Percentiles rank a stretch among this genome's conserved stretches.
phyloP scores from a whole-genome alignment of 805 yeast genomes.

The Kodamaea restingae region DNA sequence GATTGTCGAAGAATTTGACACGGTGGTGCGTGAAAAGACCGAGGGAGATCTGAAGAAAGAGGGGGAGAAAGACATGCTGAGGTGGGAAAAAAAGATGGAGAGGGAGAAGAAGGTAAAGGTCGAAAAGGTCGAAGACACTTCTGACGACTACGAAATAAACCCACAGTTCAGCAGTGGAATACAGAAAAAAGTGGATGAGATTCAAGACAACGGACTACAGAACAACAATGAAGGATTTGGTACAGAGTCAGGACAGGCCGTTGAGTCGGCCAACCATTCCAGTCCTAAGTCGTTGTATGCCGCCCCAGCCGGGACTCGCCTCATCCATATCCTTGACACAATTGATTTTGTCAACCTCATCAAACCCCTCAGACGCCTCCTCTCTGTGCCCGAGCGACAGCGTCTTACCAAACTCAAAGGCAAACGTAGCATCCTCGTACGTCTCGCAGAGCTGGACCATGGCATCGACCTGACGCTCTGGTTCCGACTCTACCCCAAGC shows the following conservation, averaged over 20 bases:
- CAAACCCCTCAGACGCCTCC: constrained; percentile 43
- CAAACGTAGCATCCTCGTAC: constrained; percentile 64
- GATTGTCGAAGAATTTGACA: constrained; percentile 83
- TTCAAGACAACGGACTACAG: too few relatives aligned
- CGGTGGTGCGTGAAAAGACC: constrained; percentile 59
- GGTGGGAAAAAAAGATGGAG: constrained; percentile 2
- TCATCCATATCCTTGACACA: constrained; percentile 71
- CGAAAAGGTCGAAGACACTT: constrained; percentile 26
- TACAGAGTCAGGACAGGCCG: too few relatives aligned
- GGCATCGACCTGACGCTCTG: constrained; percentile 97
- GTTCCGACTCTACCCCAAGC: constrained; percentile 80
- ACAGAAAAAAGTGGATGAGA: too few relatives aligned
- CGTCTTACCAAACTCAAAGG: constrained; percentile 62
- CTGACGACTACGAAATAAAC: too few relatives aligned
- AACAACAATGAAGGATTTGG: too few relatives aligned
- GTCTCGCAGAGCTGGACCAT: constrained; percentile 83
- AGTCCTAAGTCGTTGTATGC: constrained; percentile 63
- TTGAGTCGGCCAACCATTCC: too few relatives aligned
- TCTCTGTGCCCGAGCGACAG: constrained; percentile 74
- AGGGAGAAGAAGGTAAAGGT: background rate
- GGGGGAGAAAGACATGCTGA: background rate
- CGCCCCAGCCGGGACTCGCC: constrained; percentile 72
- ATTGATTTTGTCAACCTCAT: constrained; percentile 65
- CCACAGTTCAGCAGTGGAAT: too few relatives aligned
- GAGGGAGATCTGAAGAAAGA: too few relatives aligned